Percentiles rank a stretch among this genome's conserved stretches.
Conservation (phyloP, 257 asterid genomes). For the Asclepias syriaca region DNA sequence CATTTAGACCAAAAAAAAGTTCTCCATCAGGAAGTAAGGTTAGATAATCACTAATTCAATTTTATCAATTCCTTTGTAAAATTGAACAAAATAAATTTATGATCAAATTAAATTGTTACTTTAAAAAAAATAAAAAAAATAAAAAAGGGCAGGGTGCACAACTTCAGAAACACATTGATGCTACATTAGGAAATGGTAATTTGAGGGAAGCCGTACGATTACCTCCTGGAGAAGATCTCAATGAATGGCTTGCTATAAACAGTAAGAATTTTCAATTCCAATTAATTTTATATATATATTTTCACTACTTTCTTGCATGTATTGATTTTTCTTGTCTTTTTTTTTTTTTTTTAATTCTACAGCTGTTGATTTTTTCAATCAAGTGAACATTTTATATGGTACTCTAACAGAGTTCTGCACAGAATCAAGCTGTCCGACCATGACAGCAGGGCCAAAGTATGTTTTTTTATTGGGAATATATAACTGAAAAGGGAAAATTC, state of each 20-base stretch:
- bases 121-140: no score
- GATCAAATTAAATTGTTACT: no score
- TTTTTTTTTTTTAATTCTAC: background rate
- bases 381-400: constrained; percentile 38
- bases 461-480: background rate
- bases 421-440: constrained; percentile 39
- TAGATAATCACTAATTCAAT: background rate
- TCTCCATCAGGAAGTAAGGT: constrained; percentile 26
- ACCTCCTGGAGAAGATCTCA: constrained; percentile 49
- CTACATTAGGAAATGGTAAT: constrained; percentile 48
- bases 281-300: no score
- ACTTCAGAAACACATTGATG: constrained; percentile 41
- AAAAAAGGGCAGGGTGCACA: constrained; percentile 32
- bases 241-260: constrained; percentile 63
- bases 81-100: background rate
- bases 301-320: background rate
- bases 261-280: constrained; percentile 31
- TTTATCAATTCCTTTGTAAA: background rate
- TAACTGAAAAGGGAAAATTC: background rate
- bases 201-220: constrained; percentile 64
- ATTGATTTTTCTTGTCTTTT: no score
- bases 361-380: constrained; percentile 59
- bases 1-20: constrained; percentile 20
- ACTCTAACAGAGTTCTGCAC: constrained; percentile 62
- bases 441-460: constrained; percentile 58